These are phyloP conservation scores for Chlamydomonas sp. DNA, from an alignment of 139 green algal genomes.

Conservation along the genomic window DNA sequence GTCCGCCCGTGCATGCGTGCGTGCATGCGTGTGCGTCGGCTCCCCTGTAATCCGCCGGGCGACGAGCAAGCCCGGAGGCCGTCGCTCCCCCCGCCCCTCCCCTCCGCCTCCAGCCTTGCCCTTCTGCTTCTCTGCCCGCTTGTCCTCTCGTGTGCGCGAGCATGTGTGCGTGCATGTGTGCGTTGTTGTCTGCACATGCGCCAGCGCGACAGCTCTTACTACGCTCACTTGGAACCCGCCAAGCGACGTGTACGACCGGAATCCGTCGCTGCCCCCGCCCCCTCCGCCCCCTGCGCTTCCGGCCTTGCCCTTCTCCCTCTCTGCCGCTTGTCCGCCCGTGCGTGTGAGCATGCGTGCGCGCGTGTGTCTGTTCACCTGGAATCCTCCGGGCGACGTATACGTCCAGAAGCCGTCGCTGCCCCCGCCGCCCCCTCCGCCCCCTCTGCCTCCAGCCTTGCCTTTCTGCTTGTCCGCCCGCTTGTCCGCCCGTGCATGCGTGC, in stretches of 20 bases:
- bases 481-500: not conserved
- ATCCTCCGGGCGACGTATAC: conserved; percentile 55
- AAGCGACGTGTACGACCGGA: no score
- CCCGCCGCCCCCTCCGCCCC: not conserved
- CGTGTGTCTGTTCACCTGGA: conserved; percentile 16
- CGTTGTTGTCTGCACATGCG: no score
- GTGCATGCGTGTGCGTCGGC: no score
- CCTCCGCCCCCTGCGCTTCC: conserved; percentile 8
- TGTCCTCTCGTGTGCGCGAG: no score
- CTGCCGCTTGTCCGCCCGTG: no score
- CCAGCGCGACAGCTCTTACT: no score
- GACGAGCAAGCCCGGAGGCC: no score
- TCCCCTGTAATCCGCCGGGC: no score
- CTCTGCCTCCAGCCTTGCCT: not conserved
- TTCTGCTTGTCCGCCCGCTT: conserved; percentile 8
- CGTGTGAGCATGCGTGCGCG: not conserved
- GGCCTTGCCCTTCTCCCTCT: conserved; percentile 11
- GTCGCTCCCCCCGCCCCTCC: no score
- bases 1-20: not conserved
- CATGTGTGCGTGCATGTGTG: no score
- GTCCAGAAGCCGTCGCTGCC: conserved; percentile 33
- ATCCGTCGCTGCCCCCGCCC: no score
- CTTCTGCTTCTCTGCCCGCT: conserved; percentile 22
- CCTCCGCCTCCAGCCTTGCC: not conserved
- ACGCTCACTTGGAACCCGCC: no score